Evolutionary conservation across 495 filamentous ascomycete genomes (phyloP), one percentile per base, ranked within the genome.

Genomic region (Penicillium cosmopolitanum): DNA sequence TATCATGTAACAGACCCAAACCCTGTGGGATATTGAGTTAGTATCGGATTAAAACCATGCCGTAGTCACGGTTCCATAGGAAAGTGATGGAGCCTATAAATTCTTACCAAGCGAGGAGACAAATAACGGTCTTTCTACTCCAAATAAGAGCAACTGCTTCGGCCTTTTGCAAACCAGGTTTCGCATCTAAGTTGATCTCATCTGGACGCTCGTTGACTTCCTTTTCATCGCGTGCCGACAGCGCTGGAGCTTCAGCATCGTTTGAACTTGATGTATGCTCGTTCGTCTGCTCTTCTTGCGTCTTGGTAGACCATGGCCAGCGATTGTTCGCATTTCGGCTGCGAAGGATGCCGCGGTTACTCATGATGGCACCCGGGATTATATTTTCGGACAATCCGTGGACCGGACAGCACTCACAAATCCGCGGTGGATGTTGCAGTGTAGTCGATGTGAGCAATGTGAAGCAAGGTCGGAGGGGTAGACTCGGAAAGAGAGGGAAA

Each of bases 1-100:
- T 68, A 77, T 63, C 46, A 79, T 77, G 60, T 73, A 80, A 40
- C 69, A 78, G 3, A 80, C 62, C 73, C 74, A 80, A 53, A 80
- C 74, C 73, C 76, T 76, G 36, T 52, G 12, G 2, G 4, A 48
- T 48, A 10, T 7, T 19, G 5, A 16, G 2, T 9, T 18, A n/a
- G n/a, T 18, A 19, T 44, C 6, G n/a, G 42, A 44, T 38, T 7
- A n/a, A n/a, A 38, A 13, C 5, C 12, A 38, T 38, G 36, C 0
- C 11, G 36, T 38, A 8, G 28, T 31, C 23, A 23, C 23, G 8
- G 28, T 31, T 31, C 4, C 28, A 31, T 31, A 31, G 28, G 0
- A 31, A 31, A 31, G 28, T 6, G 36, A 38, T 13, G 12, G 11
- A 13, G 12, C 11, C 5, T 4, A 38, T 38, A 38, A 38, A 15